Evolutionary conservation across 2,329 filamentous ascomycete genomes (phyloP), one percentile per base, ranked within the genome.

Genomic region (Colletotrichum trifolii): DNA sequence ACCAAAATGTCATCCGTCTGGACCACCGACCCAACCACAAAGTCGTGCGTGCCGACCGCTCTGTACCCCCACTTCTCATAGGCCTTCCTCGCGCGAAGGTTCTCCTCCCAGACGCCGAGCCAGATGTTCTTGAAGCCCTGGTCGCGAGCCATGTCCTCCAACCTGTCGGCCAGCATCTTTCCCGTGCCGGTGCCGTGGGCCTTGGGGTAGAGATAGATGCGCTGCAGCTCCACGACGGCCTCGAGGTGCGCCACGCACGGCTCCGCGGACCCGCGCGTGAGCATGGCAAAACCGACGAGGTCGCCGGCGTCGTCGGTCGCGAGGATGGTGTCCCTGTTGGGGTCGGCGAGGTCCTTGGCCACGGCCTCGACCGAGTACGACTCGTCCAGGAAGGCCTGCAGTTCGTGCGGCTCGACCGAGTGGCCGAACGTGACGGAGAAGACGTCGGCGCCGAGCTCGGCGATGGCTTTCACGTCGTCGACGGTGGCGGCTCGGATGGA

Each of bases 51-150:
- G 0, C 82, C 82, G 1, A 81, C 74, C 25, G 68, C 69, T 13
- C 59, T 64, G 60, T 79, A 84, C 0, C 81, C 82, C 69, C 76
- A 74, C 68, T 73, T 77, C 61, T 73, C 73, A 68, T 84, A 84
- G 5, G 78, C 72, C 39, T 62, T 73, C 33, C 75, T 72, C 0
- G 81, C 80, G 36, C 69, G 74, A 2, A 58, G 40, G 56, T 83
- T 83, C 66, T 82, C 78, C 54, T 83, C 78, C 81, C 81, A 83
- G 9, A 83, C 81, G 0, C 81, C 81, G 9, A 83, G 69, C 81
- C 81, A 84, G 15, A 83, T 71, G 34, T 77, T 71, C 53, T 69
- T 71, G 38, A 76, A 81, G 0, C 76, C 80, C 35, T 77, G 71
- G 5, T 73, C 68, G 49, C 71, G 70, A 1, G 80, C 79, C 64